Percentiles rank a stretch among this genome's conserved stretches.
Evolutionary conservation across 2,329 filamentous ascomycete genomes (phyloP).

Genomic region (Dissoconium aciculare): DNA sequence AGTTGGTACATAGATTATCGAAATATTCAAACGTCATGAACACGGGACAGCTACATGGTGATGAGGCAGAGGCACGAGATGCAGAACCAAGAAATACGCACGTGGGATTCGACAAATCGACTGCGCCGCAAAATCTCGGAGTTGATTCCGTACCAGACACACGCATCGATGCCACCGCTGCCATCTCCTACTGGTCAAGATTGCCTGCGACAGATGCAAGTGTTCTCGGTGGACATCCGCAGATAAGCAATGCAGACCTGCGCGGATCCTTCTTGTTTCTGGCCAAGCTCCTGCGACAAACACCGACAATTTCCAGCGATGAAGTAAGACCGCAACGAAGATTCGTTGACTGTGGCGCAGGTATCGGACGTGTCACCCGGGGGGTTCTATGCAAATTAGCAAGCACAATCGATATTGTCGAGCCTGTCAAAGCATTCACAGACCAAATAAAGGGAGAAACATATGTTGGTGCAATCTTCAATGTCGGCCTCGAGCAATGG

Average conservation of each 20-base stretch:
- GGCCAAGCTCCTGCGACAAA: conserved; percentile 43
- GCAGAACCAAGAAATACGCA: no score
- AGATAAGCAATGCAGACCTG: conserved; percentile 55
- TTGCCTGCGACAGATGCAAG: conserved; percentile 46
- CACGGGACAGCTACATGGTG: no score
- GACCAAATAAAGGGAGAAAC: conserved; percentile 37
- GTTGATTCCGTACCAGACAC: conserved; percentile 26
- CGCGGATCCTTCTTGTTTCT: conserved; percentile 56
- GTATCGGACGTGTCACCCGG: conserved; percentile 71
- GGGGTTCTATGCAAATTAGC: conserved; percentile 59
- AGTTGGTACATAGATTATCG: no score
- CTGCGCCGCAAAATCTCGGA: no score
- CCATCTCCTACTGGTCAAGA: conserved; percentile 38
- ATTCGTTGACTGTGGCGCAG: conserved; percentile 47
- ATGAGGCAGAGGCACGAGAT: no score
- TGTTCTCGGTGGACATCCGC: conserved; percentile 64
- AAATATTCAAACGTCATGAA: no score
- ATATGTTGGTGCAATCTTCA: conserved; percentile 50
- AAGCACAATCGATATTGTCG: conserved; percentile 64
- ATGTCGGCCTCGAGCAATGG: conserved; percentile 63
- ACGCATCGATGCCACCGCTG: conserved; percentile 30
- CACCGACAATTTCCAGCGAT: conserved; percentile 12
- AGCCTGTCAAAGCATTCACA: conserved; percentile 74
- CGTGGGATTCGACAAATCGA: no score
- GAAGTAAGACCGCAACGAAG: conserved; percentile 21